Conservation (phyloP, 352 stramenopile species). For the Peronospora destructor region DNA sequence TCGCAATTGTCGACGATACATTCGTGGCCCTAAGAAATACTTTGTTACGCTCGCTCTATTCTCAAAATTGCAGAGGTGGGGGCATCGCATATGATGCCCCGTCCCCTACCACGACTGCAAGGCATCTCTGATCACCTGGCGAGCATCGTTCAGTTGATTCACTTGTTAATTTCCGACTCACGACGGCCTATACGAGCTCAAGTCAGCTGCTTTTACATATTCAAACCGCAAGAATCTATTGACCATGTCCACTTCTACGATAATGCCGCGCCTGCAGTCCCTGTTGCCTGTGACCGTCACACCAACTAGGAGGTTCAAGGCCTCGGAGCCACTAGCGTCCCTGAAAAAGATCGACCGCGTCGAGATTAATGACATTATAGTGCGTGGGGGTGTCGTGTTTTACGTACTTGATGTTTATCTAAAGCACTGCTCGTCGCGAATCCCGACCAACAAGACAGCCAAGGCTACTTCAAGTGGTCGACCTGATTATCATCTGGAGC, state of each 20-base stretch:
- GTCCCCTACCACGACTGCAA: not conserved
- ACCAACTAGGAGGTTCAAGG: slow-evolving; percentile 22
- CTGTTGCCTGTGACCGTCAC: slow-evolving; percentile 23
- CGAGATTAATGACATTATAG: slow-evolving; percentile 34
- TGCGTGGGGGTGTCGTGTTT: slow-evolving; percentile 38
- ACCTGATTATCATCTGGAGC: slow-evolving; percentile 44
- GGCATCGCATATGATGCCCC: slow-evolving; percentile 14
- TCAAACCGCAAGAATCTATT: slow-evolving; percentile 2
- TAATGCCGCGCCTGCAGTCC: slow-evolving; percentile 20
- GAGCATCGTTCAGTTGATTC: slow-evolving; percentile 21
- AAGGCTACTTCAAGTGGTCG: slow-evolving; percentile 16
- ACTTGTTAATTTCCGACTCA: slow-evolving; percentile 32
- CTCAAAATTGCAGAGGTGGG: not conserved
- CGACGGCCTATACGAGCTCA: slow-evolving; percentile 7
- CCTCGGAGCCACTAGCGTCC: slow-evolving; percentile 24
- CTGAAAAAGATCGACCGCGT: slow-evolving; percentile 39
- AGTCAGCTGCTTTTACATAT: slow-evolving; percentile 8
- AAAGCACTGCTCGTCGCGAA: slow-evolving; percentile 45
- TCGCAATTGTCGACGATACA: no score
- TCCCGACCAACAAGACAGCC: slow-evolving; percentile 44
- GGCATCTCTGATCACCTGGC: not conserved
- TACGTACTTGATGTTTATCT: slow-evolving; percentile 57
- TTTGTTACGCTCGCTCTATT: not conserved
- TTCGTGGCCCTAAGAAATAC: no score
- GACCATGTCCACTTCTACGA: slow-evolving; percentile 22